A percentile compares a stretch with the other conserved stretches of the same genome.
Evolutionary conservation across 148 eudicot genomes (phyloP).

Genomic region (Dianthus caryophyllus): DNA sequence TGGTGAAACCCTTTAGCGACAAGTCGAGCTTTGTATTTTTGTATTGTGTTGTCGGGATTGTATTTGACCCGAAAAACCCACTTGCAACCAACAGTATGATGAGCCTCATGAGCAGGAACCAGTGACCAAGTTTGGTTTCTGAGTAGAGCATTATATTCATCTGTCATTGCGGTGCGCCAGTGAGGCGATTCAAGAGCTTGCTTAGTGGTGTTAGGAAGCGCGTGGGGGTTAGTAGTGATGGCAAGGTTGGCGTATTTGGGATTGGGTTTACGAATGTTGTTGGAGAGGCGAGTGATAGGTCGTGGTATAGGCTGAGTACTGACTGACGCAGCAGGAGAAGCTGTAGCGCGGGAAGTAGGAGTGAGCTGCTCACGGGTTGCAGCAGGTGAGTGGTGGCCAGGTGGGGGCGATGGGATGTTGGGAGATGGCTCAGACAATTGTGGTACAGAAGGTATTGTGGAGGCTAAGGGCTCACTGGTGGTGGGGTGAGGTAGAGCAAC

Average conservation of each 20-base stretch:
- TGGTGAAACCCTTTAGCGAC: neutral
- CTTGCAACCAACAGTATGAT: neutral
- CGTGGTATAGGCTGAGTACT: no score
- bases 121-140: neutral
- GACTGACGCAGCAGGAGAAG: neutral
- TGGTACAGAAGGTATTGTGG: no score
- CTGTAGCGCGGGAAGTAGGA: neutral
- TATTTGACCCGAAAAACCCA: neutral
- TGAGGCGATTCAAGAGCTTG: no score
- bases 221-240: neutral
- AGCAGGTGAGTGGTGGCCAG: no score
- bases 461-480: no score
- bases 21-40: neutral
- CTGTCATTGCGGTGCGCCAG: neutral
- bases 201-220: no score
- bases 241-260: neutral
- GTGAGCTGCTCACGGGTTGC: no score
- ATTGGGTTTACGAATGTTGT: neutral
- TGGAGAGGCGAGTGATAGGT: neutral
- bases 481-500: neutral
- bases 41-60: neutral
- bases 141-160: neutral
- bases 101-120: neutral
- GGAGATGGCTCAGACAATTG: no score
- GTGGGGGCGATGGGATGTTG: no score